These are phyloP conservation scores for Colletotrichum sp. DNA, from an alignment of 2,329 filamentous ascomycete genomes.

Conservation along the genomic window DNA sequence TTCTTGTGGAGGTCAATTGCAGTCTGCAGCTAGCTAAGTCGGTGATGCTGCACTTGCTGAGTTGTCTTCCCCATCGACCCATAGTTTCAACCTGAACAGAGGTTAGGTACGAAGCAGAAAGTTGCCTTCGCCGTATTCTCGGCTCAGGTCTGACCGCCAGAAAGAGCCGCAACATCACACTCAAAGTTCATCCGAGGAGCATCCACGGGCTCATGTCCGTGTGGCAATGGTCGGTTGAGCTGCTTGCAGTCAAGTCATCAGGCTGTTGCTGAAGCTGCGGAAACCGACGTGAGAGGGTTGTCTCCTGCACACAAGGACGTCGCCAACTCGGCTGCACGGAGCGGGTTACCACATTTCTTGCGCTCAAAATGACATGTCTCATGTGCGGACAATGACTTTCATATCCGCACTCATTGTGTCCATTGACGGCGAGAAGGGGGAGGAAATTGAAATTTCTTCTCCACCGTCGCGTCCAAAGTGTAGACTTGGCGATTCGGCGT, in stretches of 20 bases:
- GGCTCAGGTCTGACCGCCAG: slow-evolving; percentile 19
- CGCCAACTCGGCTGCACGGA: too few species aligned
- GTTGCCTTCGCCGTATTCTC: background rate
- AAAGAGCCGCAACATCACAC: background rate
- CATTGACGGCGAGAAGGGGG: background rate
- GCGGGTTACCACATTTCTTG: background rate
- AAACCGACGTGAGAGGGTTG: background rate
- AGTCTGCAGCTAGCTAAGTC: background rate
- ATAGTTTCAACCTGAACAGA: slow-evolving; percentile 13
- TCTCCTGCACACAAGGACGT: too few species aligned
- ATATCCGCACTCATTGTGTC: background rate
- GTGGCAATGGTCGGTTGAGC: background rate
- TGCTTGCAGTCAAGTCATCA: background rate
- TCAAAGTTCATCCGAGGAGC: background rate
- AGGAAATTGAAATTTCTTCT: background rate
- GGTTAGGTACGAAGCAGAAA: background rate
- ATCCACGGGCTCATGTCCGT: background rate
- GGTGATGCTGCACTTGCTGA: background rate
- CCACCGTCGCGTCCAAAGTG: background rate
- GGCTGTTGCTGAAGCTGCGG: background rate
- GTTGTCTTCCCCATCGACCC: slow-evolving; percentile 11
- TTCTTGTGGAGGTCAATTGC: background rate
- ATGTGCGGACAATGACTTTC: background rate
- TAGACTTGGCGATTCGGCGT: background rate
- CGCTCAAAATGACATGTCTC: background rate